phyloP scores from a whole-genome alignment of 179 eudicot species.

The Beta lomatogona region DNA sequence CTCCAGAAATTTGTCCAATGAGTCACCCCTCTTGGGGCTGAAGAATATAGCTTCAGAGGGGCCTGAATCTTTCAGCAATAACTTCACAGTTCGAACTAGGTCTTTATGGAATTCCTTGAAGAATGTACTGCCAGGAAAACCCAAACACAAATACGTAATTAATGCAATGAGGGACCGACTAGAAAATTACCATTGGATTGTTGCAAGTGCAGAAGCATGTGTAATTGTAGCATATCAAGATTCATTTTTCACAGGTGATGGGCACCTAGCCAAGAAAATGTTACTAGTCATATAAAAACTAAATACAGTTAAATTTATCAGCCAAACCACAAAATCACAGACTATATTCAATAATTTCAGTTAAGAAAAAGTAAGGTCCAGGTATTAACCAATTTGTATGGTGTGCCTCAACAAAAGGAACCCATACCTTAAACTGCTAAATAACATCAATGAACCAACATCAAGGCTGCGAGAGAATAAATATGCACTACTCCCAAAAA shows the following conservation, averaged over 20 bases:
- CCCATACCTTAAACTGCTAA: background rate
- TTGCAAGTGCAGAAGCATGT: background rate
- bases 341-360: background rate
- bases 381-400: background rate
- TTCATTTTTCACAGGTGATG: background rate
- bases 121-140: constrained; percentile 64
- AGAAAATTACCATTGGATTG: background rate
- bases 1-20: constrained; percentile 69
- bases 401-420: background rate
- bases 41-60: constrained; percentile 70
- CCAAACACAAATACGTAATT: background rate
- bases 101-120: constrained; percentile 77
- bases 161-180: background rate
- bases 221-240: background rate
- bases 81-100: constrained; percentile 63
- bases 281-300: background rate
- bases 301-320: background rate
- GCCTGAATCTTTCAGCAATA: constrained; percentile 53
- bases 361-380: background rate
- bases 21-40: constrained; percentile 84
- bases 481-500: background rate
- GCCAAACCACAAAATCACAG: constrained; percentile 5
- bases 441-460: background rate
- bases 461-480: constrained; percentile 11
- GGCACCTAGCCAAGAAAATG: background rate